phyloP scores from a whole-genome alignment of 1,139 yeast species.

The Wickerhamomyces sp. region DNA sequence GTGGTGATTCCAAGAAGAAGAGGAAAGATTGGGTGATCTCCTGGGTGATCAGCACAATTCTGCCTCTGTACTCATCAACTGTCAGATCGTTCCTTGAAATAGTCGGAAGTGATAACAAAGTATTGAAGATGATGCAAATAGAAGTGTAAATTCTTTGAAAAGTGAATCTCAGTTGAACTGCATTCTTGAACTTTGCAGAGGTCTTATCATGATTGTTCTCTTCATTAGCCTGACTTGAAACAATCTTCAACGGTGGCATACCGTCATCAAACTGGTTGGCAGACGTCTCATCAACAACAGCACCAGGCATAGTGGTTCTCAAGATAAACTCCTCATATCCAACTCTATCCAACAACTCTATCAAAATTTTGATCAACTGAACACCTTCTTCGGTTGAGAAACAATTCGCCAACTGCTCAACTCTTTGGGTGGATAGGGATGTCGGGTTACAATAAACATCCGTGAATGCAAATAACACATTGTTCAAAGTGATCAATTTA shows the following conservation, averaged over 20 bases:
- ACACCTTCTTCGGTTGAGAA: constrained; percentile 39
- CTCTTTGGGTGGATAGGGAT: constrained; percentile 43
- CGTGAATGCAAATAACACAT: constrained; percentile 41
- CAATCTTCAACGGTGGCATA: constrained; percentile 32
- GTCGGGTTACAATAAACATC: constrained; percentile 52
- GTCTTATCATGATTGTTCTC: constrained; percentile 34
- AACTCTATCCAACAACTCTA: constrained; percentile 42
- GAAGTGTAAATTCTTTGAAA: constrained; percentile 47
- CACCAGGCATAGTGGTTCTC: constrained; percentile 41
- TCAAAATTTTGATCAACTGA: constrained; percentile 32
- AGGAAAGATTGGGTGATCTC: constrained; percentile 29
- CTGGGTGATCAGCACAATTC: constrained; percentile 35
- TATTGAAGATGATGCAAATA: constrained; percentile 31
- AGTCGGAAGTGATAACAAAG: constrained; percentile 16
- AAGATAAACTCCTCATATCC: constrained; percentile 53
- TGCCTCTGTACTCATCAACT: constrained; percentile 14
- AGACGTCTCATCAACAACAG: constrained; percentile 42
- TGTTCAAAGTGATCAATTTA: constrained; percentile 32
- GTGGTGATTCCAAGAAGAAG: constrained; percentile 11
- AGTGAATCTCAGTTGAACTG: constrained; percentile 49
- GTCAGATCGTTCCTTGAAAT: constrained; percentile 20
- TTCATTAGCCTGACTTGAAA: constrained; percentile 22
- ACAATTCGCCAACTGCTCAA: constrained; percentile 38
- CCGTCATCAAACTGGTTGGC: constrained; percentile 25
- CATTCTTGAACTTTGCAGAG: constrained; percentile 52